A percentile compares a stretch with the other conserved stretches of the same genome.
These are phyloP conservation scores for Tagetes patula DNA, from an alignment of 129 eudicot genomes.

Conservation along the genomic window DNA sequence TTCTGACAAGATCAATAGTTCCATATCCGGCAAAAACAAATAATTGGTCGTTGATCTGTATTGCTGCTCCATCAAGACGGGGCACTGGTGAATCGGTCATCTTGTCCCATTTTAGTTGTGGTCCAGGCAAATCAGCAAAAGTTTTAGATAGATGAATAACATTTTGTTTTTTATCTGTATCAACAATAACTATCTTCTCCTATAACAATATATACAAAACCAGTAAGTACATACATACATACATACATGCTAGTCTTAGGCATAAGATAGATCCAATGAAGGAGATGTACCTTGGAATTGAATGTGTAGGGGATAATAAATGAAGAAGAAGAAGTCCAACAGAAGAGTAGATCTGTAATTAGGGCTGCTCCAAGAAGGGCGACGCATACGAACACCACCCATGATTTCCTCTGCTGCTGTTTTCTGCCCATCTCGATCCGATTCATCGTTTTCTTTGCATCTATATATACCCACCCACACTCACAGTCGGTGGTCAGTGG, in stretches of 20 bases:
- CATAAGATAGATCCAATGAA: no score
- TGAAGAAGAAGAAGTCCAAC: constrained; percentile 65
- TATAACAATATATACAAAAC: constrained; percentile 1
- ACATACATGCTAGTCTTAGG: no score
- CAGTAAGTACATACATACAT: no score
- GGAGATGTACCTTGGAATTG: no score
- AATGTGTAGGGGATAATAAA: constrained; percentile 24
- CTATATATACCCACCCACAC: no score
- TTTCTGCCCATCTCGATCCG: no score
- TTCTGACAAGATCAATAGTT: constrained; percentile 72
- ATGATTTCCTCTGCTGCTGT: no score
- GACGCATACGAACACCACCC: constrained; percentile 35
- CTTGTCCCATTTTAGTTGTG: constrained; percentile 72
- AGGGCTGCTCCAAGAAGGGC: constrained; percentile 64
- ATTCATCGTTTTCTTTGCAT: no score
- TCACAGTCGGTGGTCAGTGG: no score
- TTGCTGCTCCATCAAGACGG: constrained; percentile 93
- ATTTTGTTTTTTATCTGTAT: constrained; percentile 19
- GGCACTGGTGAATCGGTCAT: constrained; percentile 81
- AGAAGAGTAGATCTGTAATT: constrained; percentile 53
- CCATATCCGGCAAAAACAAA: constrained; percentile 96
- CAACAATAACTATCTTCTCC: constrained; percentile 14
- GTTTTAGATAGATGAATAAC: constrained; percentile 65
- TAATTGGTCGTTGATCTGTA: constrained; percentile 76
- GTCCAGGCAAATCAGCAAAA: constrained; percentile 90